A percentile compares a stretch with the other conserved stretches of the same genome.
Evolutionary conservation across 306 rosid species (phyloP).

Genomic region (Mimosa pudica): DNA sequence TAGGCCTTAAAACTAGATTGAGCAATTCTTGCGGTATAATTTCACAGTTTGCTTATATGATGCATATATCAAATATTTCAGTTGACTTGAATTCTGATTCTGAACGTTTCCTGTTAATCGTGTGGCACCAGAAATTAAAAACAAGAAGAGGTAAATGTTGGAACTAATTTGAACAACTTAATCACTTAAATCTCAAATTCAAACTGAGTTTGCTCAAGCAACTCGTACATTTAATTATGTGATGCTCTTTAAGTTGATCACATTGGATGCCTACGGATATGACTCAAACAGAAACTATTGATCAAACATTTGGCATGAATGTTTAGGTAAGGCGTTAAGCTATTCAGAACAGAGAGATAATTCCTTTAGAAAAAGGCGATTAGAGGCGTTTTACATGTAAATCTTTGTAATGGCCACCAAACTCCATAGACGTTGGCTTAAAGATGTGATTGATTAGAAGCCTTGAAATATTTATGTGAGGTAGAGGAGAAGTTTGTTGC

Average conservation of each 20-base stretch:
- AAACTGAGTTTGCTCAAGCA: constrained; percentile 12
- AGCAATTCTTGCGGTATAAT: neutral
- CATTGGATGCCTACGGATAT: neutral
- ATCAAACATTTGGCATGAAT: neutral
- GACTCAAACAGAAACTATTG: neutral
- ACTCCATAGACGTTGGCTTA: neutral
- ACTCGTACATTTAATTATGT: neutral
- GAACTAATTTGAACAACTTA: neutral
- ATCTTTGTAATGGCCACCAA: neutral
- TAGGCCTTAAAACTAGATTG: neutral
- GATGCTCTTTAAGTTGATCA: neutral
- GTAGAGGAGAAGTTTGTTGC: neutral
- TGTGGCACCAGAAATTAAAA: neutral
- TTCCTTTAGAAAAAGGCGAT: constrained; percentile 20
- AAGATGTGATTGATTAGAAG: neutral
- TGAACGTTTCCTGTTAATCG: neutral
- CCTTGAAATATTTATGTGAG: neutral
- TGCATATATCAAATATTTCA: neutral
- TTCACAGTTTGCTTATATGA: neutral
- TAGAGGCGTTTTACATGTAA: neutral
- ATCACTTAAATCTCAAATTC: neutral
- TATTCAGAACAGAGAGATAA: neutral
- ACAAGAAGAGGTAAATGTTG: neutral
- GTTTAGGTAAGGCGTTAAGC: neutral
- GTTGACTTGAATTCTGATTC: constrained; percentile 19